Evolutionary conservation across 2,329 filamentous ascomycete genomes (phyloP).

Genomic region (Ploettnerulaceae sp.): DNA sequence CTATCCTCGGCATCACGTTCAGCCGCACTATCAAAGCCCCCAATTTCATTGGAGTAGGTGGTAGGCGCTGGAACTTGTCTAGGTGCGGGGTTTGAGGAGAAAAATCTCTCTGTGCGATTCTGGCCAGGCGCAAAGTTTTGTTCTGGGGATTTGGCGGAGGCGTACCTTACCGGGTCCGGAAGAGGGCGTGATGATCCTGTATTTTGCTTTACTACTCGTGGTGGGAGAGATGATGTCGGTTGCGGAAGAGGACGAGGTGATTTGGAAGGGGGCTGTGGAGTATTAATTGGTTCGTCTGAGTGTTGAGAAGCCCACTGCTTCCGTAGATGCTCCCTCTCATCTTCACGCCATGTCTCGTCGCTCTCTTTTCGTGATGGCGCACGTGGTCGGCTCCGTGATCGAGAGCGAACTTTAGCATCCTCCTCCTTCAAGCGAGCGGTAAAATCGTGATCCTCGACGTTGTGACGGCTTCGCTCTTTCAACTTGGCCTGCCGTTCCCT

Average conservation of each 20-base stretch:
- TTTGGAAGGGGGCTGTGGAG: conserved; percentile 21
- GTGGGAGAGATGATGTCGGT: conserved; percentile 22
- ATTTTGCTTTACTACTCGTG: conserved; percentile 31
- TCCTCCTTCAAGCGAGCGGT: conserved; percentile 29
- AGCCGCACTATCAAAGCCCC: conserved; percentile 37
- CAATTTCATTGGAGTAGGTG: conserved; percentile 38
- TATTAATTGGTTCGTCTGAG: conserved; percentile 15
- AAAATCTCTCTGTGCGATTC: conserved; percentile 45
- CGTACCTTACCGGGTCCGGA: conserved; percentile 33
- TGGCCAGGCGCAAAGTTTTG: conserved; percentile 19
- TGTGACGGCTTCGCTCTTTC: conserved; percentile 22
- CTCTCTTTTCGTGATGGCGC: conserved; percentile 27
- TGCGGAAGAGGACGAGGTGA: conserved; percentile 33
- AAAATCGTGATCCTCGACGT: conserved; percentile 31
- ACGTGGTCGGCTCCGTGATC: conserved; percentile 24
- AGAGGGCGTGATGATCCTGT: conserved; percentile 37
- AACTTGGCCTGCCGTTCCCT: conserved; percentile 50
- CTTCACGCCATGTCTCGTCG: conserved; percentile 44
- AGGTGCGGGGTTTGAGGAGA: conserved; percentile 45
- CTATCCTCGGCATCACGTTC: conserved; percentile 48
- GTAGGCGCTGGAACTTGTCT: conserved; percentile 33
- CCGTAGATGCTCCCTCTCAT: conserved; percentile 49
- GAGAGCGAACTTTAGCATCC: conserved; percentile 21
- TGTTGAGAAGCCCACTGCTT: conserved; percentile 36
- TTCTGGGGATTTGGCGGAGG: conserved; percentile 19